Conservation (phyloP, 2,329 filamentous ascomycete genomes). For the Dactylellina parvicollis region DNA sequence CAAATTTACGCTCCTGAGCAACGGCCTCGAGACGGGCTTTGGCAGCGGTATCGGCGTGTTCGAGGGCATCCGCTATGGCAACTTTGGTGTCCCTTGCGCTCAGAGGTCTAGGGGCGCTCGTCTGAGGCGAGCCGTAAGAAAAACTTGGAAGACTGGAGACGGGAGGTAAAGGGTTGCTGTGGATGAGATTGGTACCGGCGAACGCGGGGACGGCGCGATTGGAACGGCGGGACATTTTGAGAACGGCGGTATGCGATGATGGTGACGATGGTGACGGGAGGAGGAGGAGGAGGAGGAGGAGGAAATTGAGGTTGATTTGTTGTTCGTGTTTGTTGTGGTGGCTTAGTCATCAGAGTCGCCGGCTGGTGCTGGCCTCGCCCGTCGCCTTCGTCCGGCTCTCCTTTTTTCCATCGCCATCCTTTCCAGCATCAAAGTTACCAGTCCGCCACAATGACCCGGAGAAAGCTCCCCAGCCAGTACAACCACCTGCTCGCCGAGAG, state of each 20-base stretch:
- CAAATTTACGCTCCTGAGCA: constrained; percentile 38
- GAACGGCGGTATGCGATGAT: neutral
- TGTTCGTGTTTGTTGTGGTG: no score
- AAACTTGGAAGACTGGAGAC: constrained; percentile 34
- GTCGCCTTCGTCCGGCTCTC: neutral
- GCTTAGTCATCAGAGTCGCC: no score
- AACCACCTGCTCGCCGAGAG: constrained; percentile 44
- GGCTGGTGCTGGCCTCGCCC: no score
- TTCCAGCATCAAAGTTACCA: neutral
- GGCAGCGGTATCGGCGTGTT: constrained; percentile 31
- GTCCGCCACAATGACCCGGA: constrained; percentile 32
- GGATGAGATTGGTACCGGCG: constrained; percentile 45
- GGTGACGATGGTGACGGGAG: neutral
- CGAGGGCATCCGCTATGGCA: constrained; percentile 38
- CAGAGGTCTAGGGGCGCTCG: constrained; percentile 22
- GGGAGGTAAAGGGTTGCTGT: constrained; percentile 41
- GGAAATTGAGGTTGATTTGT: constrained; percentile 3
- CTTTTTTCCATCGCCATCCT: neutral
- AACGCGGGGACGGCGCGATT: constrained; percentile 46
- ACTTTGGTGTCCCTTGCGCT: constrained; percentile 36
- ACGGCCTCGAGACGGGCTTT: constrained; percentile 51
- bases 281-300: neutral
- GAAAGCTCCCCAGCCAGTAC: constrained; percentile 42
- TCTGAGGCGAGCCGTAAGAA: constrained; percentile 46
- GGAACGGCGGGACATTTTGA: constrained; percentile 30